Conservation (phyloP, 2,329 filamentous ascomycete species). For the Botryosphaeria dothidea region DNA sequence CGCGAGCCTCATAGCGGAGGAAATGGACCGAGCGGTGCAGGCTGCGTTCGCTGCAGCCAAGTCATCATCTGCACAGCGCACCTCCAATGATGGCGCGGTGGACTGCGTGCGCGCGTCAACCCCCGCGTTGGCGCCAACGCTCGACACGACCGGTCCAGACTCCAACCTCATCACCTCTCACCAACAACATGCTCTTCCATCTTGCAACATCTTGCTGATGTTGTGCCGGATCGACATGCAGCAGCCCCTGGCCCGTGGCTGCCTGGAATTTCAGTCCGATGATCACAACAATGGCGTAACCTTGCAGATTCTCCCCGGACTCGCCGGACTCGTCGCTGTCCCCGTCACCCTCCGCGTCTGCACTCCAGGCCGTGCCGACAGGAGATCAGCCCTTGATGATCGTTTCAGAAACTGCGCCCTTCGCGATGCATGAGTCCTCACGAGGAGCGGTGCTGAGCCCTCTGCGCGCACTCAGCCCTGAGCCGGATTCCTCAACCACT, state of each 20-base stretch:
- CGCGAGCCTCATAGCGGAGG: too few species aligned
- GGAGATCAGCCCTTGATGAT: background rate
- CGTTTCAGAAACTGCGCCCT: background rate
- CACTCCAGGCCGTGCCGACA: background rate
- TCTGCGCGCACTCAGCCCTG: too few species aligned
- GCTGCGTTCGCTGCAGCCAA: too few species aligned
- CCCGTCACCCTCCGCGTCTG: background rate
- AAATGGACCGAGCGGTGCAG: too few species aligned
- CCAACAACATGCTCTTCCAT: background rate
- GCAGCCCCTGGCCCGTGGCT: background rate
- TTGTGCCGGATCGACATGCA: background rate
- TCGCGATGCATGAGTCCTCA: background rate
- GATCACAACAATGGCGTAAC: conserved; percentile 1
- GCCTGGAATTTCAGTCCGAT: background rate
- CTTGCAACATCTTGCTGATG: background rate
- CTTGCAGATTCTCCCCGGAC: background rate
- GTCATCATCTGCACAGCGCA: too few species aligned
- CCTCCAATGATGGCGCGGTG: too few species aligned
- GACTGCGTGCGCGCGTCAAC: background rate
- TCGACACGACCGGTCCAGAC: background rate
- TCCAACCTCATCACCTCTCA: background rate
- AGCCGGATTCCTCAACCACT: too few species aligned
- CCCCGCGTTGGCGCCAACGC: background rate
- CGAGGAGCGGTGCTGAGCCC: background rate
- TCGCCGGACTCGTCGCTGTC: background rate